These are phyloP conservation scores for Eimeria necatrix DNA, from an alignment of 169 alveolate species.

Conservation along the genomic window DNA sequence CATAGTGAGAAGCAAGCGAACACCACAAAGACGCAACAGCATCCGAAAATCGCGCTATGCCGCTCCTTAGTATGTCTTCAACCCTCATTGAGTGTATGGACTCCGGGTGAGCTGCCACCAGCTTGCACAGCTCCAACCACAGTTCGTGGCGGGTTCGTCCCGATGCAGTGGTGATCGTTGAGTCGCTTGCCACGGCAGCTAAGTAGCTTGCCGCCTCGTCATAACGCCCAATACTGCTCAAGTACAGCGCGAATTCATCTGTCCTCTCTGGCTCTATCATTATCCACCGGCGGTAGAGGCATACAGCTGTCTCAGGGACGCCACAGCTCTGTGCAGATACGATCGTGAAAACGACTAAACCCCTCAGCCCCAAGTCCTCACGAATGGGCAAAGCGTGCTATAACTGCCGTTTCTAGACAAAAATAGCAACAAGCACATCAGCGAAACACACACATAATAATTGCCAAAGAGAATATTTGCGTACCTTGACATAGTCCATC, in stretches of 20 bases:
- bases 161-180: conserved; percentile 79
- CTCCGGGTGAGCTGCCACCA: conserved; percentile 89
- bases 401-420: not conserved
- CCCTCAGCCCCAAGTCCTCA: not conserved
- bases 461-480: no score
- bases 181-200: conserved; percentile 88
- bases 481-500: conserved; percentile 55
- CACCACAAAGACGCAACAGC: conserved; percentile 93
- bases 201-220: conserved; percentile 88
- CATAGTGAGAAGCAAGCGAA: conserved; percentile 90
- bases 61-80: conserved; percentile 89
- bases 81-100: conserved; percentile 77
- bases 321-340: not conserved
- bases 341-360: not conserved
- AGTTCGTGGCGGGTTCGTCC: conserved; percentile 88
- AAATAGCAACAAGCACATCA: not conserved
- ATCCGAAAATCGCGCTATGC: conserved; percentile 90
- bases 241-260: conserved; percentile 81
- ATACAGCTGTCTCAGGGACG: conserved; percentile 71
- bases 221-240: conserved; percentile 78
- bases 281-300: conserved; percentile 78
- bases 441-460: no score
- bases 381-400: not conserved
- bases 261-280: conserved; percentile 80
- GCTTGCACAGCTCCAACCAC: conserved; percentile 92